These are phyloP conservation scores for Hyaloscypha finlandica DNA, from an alignment of 495 filamentous ascomycete genomes.

Conservation along the genomic window DNA sequence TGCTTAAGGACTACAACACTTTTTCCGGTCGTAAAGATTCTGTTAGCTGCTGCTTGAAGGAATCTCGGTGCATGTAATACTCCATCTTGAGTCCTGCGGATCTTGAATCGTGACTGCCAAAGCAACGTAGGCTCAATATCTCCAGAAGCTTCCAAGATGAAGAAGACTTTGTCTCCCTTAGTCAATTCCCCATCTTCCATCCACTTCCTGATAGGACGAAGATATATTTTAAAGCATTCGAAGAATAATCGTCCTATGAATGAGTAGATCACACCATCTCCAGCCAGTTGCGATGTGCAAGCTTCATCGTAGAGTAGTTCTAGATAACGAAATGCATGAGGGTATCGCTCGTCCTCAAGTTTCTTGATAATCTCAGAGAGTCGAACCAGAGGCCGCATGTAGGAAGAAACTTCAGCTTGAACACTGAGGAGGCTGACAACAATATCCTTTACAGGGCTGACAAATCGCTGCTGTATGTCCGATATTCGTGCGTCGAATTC, in stretches of 20 bases:
- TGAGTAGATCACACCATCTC: conserved; percentile 58
- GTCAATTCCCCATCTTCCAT: conserved; percentile 77
- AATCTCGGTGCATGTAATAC: conserved; percentile 70
- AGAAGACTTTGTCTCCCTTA: conserved; percentile 66
- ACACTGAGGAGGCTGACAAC: conserved; percentile 63
- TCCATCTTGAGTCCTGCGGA: conserved; percentile 57
- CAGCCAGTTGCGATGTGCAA: conserved; percentile 68
- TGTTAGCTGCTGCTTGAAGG: conserved; percentile 62
- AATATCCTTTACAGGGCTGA: conserved; percentile 44
- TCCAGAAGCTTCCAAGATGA: conserved; percentile 61
- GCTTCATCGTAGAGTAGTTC: conserved; percentile 72
- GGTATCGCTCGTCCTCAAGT: conserved; percentile 30
- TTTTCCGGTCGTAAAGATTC: conserved; percentile 85
- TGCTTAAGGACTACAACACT: conserved; percentile 79
- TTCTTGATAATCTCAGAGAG: conserved; percentile 50
- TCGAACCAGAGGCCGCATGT: conserved; percentile 53
- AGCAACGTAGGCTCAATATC: conserved; percentile 62
- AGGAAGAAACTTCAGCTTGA: conserved; percentile 57
- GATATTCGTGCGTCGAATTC: conserved; percentile 48
- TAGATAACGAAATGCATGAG: conserved; percentile 45
- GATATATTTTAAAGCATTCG: conserved; percentile 79
- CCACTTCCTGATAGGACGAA: conserved; percentile 78
- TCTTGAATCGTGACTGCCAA: conserved; percentile 75
- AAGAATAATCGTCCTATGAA: conserved; percentile 73
- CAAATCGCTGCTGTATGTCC: conserved; percentile 45